Percentiles rank a stretch among this genome's conserved stretches.
Evolutionary conservation across 2,329 filamentous ascomycete species (phyloP).

Genomic region (Colletotrichum sp.): DNA sequence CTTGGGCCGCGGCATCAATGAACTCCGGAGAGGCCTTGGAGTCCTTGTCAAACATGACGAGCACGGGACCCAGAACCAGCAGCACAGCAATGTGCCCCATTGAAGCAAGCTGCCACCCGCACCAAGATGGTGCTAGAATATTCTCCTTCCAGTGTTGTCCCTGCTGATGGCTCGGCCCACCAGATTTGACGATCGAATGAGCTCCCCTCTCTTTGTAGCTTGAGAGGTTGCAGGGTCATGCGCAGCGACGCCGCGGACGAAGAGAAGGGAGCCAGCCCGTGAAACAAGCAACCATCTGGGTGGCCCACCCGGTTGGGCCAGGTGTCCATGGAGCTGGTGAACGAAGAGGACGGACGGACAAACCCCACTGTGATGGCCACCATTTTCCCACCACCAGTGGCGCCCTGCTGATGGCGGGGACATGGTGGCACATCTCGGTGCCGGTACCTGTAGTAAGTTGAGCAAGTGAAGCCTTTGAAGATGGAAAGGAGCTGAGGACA

Average conservation of each 20-base stretch:
- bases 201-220: not conserved
- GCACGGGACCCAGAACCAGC: not conserved
- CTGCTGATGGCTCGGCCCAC: not conserved
- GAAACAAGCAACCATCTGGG: not conserved
- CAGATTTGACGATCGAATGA: not conserved
- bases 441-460: not conserved
- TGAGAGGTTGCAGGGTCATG: not conserved
- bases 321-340: not conserved
- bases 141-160: not conserved
- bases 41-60: not conserved
- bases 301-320: not conserved
- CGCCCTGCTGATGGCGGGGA: not conserved
- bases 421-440: not conserved
- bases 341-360: not conserved
- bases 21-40: not conserved
- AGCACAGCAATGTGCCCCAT: not conserved
- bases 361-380: not conserved
- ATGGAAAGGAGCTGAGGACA: not conserved
- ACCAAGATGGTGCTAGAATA: not conserved
- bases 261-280: not conserved
- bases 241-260: not conserved
- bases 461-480: too few species aligned
- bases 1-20: not conserved
- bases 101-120: not conserved
- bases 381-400: not conserved